Evolutionary conservation across 768 basidiomycete species (phyloP), one percentile per base, ranked within the genome.

Genomic region (Tephrocybe sp.): DNA sequence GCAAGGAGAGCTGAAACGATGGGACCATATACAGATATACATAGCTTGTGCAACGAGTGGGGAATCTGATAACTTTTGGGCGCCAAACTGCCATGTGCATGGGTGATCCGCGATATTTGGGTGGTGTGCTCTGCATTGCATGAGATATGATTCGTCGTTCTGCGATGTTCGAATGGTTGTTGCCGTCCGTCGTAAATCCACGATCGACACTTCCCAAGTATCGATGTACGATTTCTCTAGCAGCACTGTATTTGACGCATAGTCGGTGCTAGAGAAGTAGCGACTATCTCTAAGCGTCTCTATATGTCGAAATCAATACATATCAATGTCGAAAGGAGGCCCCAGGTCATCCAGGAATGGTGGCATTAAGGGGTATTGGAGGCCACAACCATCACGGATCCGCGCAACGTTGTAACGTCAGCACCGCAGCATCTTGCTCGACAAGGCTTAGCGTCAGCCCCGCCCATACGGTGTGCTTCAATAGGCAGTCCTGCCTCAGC

Each of bases 401-500:
- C 19, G 18, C n/a, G 3, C 6, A 18, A 18, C 37, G 61, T 37
- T 74, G 66, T 36, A 83, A 61, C 40, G 78, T 75, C 60, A 83
- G 50, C 37, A 82, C 71, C 61, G 42, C 73, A 77, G 5, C 69
- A 39, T 62, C 61, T 4, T 72, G 69, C 34, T 59, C 58, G 22
- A 67, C 65, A 23, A 65, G 55, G 25, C 69, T 70, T 15, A 69
- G 57, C 8, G 77, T 70, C 44, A 83, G 61, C n/a, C 82, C 82
- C 6, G 71, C 78, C 48, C 83, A 83, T 42, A 67, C 47, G 12
- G 72, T 75, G 42, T 77, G 77, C 42, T 66, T 63, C 30, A 78
- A 66, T 22, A 84, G 52, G 56, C 69, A 78, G 48, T 84, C 82
- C 22, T 73, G 64, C 24, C 79, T 69, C 55, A 73, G 60, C 1